Percentiles rank a stretch among this genome's conserved stretches.
These are phyloP conservation scores for Ajuga chamaepitys DNA, from an alignment of 257 asterid species.

Conservation along the genomic window DNA sequence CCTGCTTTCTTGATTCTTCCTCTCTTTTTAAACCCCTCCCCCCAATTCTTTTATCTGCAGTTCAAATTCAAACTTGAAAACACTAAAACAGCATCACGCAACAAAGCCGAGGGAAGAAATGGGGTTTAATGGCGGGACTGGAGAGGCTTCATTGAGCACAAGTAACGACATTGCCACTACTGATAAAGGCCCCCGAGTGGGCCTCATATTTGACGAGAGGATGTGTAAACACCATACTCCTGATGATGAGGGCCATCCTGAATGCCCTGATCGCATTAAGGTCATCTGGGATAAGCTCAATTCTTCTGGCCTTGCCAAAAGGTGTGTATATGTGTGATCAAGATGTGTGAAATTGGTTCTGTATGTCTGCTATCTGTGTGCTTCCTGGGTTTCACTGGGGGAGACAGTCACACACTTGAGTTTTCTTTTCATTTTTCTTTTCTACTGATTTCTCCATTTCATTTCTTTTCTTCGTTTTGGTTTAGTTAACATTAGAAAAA, in stretches of 20 bases:
- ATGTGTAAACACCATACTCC: conserved; percentile 70
- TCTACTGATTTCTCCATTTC: too few relatives aligned
- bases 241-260: conserved; percentile 53
- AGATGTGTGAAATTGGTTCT: background rate
- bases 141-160: conserved; percentile 11
- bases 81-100: conserved; percentile 1
- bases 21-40: too few relatives aligned
- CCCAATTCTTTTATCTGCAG: background rate
- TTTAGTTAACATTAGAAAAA: too few relatives aligned
- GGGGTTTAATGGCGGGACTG: conserved; percentile 23
- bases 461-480: too few relatives aligned
- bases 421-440: too few relatives aligned
- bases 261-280: conserved; percentile 65
- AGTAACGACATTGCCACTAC: background rate
- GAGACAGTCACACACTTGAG: too few relatives aligned
- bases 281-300: conserved; percentile 70
- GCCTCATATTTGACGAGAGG: conserved; percentile 71
- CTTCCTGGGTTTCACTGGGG: background rate
- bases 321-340: conserved; percentile 25
- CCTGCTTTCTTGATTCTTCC: background rate
- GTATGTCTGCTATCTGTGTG: background rate
- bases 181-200: conserved; percentile 55
- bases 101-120: conserved; percentile 2
- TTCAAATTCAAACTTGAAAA: conserved; percentile 15
- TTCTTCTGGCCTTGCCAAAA: conserved; percentile 55